Percentiles rank a stretch among this genome's conserved stretches.
phyloP scores from a whole-genome alignment of 805 yeast species.

The Ogataea nitratoaversa region DNA sequence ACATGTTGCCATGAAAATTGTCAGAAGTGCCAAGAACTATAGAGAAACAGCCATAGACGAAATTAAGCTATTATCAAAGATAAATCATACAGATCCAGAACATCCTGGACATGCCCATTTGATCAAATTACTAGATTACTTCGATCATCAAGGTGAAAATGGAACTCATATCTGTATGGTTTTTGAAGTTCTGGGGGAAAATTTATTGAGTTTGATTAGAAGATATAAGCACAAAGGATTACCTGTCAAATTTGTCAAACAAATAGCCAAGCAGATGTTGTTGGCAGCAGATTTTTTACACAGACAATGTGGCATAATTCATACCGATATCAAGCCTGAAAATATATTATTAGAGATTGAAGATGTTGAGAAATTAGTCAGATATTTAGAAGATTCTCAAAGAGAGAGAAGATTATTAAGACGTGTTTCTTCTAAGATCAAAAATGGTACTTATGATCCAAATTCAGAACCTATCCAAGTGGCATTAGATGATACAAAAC shows the following conservation, averaged over 20 bases:
- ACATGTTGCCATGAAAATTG: constrained; percentile 93
- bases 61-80: constrained; percentile 68
- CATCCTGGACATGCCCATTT: constrained; percentile 84
- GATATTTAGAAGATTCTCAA: constrained; percentile 37
- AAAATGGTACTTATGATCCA: constrained; percentile 15
- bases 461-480: constrained; percentile 8
- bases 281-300: constrained; percentile 56
- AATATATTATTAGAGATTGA: constrained; percentile 54
- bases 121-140: constrained; percentile 76
- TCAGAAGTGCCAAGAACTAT: constrained; percentile 84
- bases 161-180: constrained; percentile 96
- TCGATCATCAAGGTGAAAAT: constrained; percentile 82
- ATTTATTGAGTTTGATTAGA: constrained; percentile 76
- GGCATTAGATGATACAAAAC: constrained; percentile 9
- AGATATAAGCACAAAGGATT: constrained; percentile 52
- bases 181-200: constrained; percentile 95
- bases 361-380: constrained; percentile 49
- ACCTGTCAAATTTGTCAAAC: constrained; percentile 53
- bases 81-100: constrained; percentile 54
- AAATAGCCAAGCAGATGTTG: constrained; percentile 53
- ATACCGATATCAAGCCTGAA: constrained; percentile 76
- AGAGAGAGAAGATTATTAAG: constrained; percentile 31
- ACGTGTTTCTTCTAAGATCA: constrained; percentile 23
- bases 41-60: constrained; percentile 95
- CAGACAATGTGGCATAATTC: constrained; percentile 60